Percentiles rank a stretch among this genome's conserved stretches.
phyloP scores from a whole-genome alignment of 768 basidiomycete genomes.

The Myochromella boudieri region DNA sequence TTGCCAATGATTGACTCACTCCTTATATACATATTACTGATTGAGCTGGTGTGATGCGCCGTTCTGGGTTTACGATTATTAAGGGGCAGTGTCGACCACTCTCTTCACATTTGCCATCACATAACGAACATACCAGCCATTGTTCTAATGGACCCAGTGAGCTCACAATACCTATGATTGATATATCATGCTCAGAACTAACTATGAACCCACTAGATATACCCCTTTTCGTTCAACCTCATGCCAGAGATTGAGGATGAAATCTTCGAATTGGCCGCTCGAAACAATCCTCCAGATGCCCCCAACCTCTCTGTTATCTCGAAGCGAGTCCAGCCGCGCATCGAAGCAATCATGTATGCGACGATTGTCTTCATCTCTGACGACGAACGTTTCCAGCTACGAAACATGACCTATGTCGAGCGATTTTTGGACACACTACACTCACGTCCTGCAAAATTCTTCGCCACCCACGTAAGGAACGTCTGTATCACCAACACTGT shows the following conservation, averaged over 20 bases:
- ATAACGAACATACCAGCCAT: no score
- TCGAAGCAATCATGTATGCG: conserved; percentile 2
- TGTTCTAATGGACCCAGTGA: no score
- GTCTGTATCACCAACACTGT: neutral
- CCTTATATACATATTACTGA: no score
- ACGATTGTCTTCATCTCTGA: neutral
- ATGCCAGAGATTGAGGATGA: conserved; percentile 4
- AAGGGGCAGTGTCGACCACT: no score
- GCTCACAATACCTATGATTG: no score
- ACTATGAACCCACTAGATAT: no score
- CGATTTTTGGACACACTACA: neutral
- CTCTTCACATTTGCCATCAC: no score
- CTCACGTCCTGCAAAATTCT: neutral
- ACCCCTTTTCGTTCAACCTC: neutral
- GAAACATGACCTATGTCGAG: neutral
- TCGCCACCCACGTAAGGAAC: neutral
- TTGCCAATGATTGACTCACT: no score
- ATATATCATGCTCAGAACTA: no score
- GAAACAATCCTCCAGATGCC: neutral
- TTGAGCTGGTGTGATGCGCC: no score
- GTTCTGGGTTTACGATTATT: no score
- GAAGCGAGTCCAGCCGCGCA: conserved; percentile 1
- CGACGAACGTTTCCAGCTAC: neutral
- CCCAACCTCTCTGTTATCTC: conserved; percentile 1
- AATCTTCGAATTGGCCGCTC: conserved; percentile 1